Conservation (phyloP, 768 basidiomycete genomes). For the Pholiota conissans region DNA sequence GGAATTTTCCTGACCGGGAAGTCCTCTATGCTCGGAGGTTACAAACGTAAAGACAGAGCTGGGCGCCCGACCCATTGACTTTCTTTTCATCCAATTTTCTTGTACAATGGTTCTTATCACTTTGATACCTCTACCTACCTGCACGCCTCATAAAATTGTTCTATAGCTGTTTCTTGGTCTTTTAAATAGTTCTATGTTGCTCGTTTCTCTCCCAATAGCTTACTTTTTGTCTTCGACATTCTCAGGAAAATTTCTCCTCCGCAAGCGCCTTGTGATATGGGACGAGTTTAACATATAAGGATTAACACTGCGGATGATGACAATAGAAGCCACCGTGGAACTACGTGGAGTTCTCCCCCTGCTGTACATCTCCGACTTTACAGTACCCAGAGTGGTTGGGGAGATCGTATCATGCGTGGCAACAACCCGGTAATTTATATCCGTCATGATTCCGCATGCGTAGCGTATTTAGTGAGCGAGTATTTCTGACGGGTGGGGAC, state of each 20-base stretch:
- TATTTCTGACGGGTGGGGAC: background rate
- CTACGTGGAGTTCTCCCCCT: background rate
- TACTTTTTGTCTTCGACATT: background rate
- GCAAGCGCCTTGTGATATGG: background rate
- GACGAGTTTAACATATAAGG: background rate
- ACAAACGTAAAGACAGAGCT: slow-evolving; percentile 12
- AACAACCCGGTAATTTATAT: background rate
- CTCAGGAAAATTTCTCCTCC: background rate
- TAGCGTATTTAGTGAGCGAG: background rate
- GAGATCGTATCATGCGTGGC: background rate
- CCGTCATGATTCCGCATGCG: background rate
- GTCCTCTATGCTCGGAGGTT: slow-evolving; percentile 22
- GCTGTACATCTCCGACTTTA: background rate
- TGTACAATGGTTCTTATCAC: background rate
- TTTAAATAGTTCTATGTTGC: background rate
- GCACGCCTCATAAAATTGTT: background rate
- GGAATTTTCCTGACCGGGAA: slow-evolving; percentile 41
- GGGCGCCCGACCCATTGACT: slow-evolving; percentile 15
- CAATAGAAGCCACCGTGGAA: background rate
- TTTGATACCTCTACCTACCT: background rate
- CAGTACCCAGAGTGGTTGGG: background rate
- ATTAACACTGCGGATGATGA: background rate
- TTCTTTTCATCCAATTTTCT: background rate
- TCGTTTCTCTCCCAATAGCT: background rate
- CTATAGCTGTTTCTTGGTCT: background rate